Conservation (phyloP, 805 yeast species). For the Priceomyces haplophilus region DNA sequence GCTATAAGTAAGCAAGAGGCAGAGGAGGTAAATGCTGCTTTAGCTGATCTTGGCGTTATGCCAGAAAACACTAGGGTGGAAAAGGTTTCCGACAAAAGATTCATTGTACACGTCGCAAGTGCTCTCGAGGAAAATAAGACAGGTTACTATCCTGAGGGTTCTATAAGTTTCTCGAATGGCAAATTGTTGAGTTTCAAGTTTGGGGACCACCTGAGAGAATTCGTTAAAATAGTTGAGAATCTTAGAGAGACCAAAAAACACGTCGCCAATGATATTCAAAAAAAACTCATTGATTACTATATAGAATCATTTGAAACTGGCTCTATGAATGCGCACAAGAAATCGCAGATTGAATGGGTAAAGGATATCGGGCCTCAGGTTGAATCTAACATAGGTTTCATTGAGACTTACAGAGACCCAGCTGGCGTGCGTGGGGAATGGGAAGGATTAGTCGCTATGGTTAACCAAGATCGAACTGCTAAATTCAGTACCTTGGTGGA, state of each 20-base stretch:
- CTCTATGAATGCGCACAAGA: slow-evolving; percentile 78
- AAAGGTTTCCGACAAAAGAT: slow-evolving; percentile 48
- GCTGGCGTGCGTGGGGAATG: slow-evolving; percentile 91
- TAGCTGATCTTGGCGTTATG: slow-evolving; percentile 61
- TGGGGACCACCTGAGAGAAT: slow-evolving; percentile 76
- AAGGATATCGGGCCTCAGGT: slow-evolving; percentile 75
- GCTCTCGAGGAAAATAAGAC: slow-evolving; percentile 49
- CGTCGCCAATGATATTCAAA: slow-evolving; percentile 74
- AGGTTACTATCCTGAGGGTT: slow-evolving; percentile 47
- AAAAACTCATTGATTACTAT: slow-evolving; percentile 62
- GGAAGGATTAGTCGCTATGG: slow-evolving; percentile 90
- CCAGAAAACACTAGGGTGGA: slow-evolving; percentile 79
- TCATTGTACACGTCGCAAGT: slow-evolving; percentile 68
- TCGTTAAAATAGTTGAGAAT: slow-evolving; percentile 53
- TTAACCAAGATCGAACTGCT: slow-evolving; percentile 79
- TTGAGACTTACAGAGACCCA: slow-evolving; percentile 91
- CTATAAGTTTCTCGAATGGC: slow-evolving; percentile 37
- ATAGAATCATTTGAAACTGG: slow-evolving; percentile 74
- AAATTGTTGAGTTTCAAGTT: slow-evolving; percentile 52
- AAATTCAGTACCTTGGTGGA: slow-evolving; percentile 71
- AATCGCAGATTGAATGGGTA: slow-evolving; percentile 84
- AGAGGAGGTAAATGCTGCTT: slow-evolving; percentile 61
- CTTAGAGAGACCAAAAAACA: slow-evolving; percentile 54
- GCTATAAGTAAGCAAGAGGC: slow-evolving; percentile 57
- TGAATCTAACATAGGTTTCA: slow-evolving; percentile 80